Evolutionary conservation across 2,329 filamentous ascomycete genomes (phyloP), one percentile per base, ranked within the genome.

Genomic region (Claviceps paspali): DNA sequence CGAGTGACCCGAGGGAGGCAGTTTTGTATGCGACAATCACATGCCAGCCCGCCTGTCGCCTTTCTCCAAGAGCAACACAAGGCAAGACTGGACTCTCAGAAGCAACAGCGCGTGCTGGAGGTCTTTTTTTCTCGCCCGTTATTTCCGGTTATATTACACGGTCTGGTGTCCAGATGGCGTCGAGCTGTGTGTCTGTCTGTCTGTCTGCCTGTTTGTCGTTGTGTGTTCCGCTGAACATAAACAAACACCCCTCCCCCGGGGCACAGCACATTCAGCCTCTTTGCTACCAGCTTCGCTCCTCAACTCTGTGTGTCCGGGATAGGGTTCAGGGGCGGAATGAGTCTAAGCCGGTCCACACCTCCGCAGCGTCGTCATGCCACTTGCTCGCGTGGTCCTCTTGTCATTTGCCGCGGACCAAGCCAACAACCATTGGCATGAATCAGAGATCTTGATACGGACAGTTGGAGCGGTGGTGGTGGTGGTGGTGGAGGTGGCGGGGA

Each of bases 31-130:
- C 18, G 11, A 33, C n/a, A 33, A 33, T 39, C 38, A 36, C 38
- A 39, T 36, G 38, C 28, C 33, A 39, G 23, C 21, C 21, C 26
- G 33, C 12, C 12, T 29, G 34, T 39, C 29, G 29, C 31, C 19
- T 6, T 12, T 15, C n/a, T 12, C 19, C 18, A 12, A 23, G 11
- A n/a, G 3, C 17, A 27, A 27, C 4, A 18, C 14, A 34, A 30
- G 17, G 29, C 29, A 19, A 21, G 29, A n/a, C 8, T 19, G n/a
- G n/a, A n/a, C n/a, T n/a, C n/a, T n/a, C n/a, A n/a, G n/a, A n/a
- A n/a, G n/a, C n/a, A n/a, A n/a, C n/a, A n/a, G n/a, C n/a, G 19
- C 14, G 30, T 31, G n/a, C 3, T n/a, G 3, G 8, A 12, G 18
- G 22, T 19, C 14, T 14, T 24, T 31, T 36, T 36, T 22, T 14